phyloP scores from a whole-genome alignment of 2,329 filamentous ascomycete species.

The Phialocephala subalpina region DNA sequence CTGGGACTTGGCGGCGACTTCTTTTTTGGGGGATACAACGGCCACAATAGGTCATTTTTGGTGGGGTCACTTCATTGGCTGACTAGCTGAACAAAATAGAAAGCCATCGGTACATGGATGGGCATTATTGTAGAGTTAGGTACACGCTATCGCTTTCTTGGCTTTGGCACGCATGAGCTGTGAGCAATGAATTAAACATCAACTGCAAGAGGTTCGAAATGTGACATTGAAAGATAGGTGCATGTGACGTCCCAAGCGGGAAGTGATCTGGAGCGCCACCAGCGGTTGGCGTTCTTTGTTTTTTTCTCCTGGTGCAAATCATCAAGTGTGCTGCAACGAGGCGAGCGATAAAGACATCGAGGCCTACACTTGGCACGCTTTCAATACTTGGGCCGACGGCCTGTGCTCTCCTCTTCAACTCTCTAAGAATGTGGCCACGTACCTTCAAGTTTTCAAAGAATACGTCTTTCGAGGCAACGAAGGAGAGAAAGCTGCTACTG shows the following conservation, averaged over 20 bases:
- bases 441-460: no score
- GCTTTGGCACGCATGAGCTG: slow-evolving; percentile 4
- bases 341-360: neutral
- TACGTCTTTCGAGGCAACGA: no score
- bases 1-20: neutral
- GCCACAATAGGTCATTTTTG: neutral
- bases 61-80: neutral
- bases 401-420: no score
- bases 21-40: neutral
- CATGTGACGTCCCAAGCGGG: neutral
- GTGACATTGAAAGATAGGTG: neutral
- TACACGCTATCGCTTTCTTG: neutral
- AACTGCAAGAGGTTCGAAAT: neutral
- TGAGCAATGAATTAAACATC: slow-evolving; percentile 10
- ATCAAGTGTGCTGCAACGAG: no score
- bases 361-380: neutral
- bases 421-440: no score
- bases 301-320: neutral
- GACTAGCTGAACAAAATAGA: neutral
- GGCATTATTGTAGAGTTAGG: neutral
- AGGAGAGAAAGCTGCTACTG: no score
- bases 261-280: neutral
- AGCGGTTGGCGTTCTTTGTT: neutral
- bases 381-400: no score
- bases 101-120: neutral